Evolutionary conservation across 805 yeast genomes (phyloP).

Genomic region (Ogataea angusta): DNA sequence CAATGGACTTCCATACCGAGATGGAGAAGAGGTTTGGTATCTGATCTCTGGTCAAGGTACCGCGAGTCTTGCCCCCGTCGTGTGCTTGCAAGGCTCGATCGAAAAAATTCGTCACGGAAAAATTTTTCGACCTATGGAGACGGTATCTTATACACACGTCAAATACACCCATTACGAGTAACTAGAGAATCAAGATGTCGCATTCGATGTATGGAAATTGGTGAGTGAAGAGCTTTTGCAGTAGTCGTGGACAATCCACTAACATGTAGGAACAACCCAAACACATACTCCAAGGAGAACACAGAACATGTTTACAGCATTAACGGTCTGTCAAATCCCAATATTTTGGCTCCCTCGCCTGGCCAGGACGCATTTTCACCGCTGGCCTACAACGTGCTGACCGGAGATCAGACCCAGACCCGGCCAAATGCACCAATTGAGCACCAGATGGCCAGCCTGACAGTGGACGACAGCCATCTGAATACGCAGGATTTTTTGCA

Average conservation of each 20-base stretch:
- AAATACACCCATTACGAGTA: constrained; percentile 4
- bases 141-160: constrained; percentile 6
- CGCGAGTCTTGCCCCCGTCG: constrained; percentile 4
- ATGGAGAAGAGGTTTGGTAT: constrained; percentile 64
- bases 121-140: constrained; percentile 10
- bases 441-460: constrained; percentile 5
- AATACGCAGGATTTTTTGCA: constrained; percentile 3
- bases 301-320: constrained; percentile 3
- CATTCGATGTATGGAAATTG: constrained; percentile 11
- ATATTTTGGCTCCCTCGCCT: neutral
- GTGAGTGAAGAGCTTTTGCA: constrained; percentile 5
- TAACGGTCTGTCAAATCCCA: constrained; percentile 1
- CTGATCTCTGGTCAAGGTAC: constrained; percentile 18
- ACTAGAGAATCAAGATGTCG: constrained; percentile 8
- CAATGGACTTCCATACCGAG: constrained; percentile 64
- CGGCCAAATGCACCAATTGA: neutral
- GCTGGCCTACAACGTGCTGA: neutral
- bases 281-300: constrained; percentile 1
- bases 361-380: constrained; percentile 2
- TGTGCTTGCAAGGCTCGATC: constrained; percentile 7
- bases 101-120: constrained; percentile 7
- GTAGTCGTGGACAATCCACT: constrained; percentile 2
- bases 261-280: constrained; percentile 8
- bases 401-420: neutral
- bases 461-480: constrained; percentile 6